Evolutionary conservation across 192 early-diverging fungal species (phyloP), one percentile per base, ranked within the genome.

Genomic region (Pilobolus umbonatus): DNA sequence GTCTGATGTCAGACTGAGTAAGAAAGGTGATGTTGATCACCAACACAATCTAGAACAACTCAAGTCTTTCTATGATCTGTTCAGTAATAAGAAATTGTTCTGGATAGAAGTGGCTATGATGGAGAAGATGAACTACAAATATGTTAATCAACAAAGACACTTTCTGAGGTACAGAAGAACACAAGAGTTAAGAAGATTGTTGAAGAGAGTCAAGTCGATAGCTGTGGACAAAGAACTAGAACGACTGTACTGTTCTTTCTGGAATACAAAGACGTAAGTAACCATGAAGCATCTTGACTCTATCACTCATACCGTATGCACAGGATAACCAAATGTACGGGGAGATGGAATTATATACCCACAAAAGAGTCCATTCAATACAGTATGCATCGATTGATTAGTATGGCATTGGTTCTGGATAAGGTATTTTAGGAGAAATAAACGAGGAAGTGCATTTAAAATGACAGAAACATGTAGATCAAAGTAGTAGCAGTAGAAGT

Each of bases 91-190:
- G 45, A 32, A 4, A 11, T 31, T 36, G 19, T 62, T 69, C 51
- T 69, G 67, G 67, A 32, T 54, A 17, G 67, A 69, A 25, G 55
- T 69, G 0, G 52, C 61, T 2, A 8, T 69, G 15, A 34, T 57
- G 24, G 61, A 69, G 17, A 38, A 51, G 24, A 38, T 63, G 24
- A 30, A 62, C 35, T 69, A 69, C 28, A 69, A 63, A 35, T 46
- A 64, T 39, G 35, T 44, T 7, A 69, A 69, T 42, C 67, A 69
- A 30, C 67, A 69, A 35, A 55, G 67, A 1, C 67, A 58, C 25
- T 69, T 63, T 32, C 60, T 49, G 19, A 49, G 60, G 7, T 69
- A 64, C 21, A 50, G 48, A 38, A 47, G 61, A 25, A 39, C 43
- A 31, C 43, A 30, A 14, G 67, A 69, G 34, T 56, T 64, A 60